Conservation (phyloP, 2,329 filamentous ascomycete species). For the Madurella mycetomatis region DNA sequence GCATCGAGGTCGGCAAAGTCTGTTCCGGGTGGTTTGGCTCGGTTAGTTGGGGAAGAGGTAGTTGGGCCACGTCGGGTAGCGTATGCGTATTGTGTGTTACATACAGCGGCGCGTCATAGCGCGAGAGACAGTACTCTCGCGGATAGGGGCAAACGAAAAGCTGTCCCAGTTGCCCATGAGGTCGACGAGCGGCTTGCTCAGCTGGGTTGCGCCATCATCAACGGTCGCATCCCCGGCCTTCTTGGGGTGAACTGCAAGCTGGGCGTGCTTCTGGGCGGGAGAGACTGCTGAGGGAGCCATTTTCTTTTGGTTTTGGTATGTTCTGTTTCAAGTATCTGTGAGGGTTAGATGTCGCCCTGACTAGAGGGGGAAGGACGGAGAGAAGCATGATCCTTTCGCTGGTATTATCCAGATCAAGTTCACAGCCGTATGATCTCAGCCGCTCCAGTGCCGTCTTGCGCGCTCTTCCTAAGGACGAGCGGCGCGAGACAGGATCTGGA, state of each 20-base stretch:
- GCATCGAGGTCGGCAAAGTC: slow-evolving; percentile 82
- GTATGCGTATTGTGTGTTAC: neutral
- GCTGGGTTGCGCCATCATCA: slow-evolving; percentile 32
- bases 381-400: slow-evolving; percentile 97
- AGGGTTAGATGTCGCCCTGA: slow-evolving; percentile 32
- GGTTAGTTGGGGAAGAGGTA: neutral
- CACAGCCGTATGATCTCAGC: slow-evolving; percentile 38
- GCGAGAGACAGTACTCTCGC: slow-evolving; percentile 86
- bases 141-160: slow-evolving; percentile 81
- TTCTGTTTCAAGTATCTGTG: slow-evolving; percentile 10
- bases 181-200: slow-evolving; percentile 54
- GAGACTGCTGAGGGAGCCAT: slow-evolving; percentile 77
- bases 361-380: slow-evolving; percentile 36
- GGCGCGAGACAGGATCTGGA: slow-evolving; percentile 7
- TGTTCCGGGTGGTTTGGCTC: neutral
- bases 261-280: slow-evolving; percentile 43
- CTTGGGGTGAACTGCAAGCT: slow-evolving; percentile 46
- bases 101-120: slow-evolving; percentile 80
- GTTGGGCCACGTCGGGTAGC: neutral
- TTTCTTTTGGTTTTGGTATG: slow-evolving; percentile 22
- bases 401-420: slow-evolving; percentile 41
- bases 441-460: slow-evolving; percentile 18
- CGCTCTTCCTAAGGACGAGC: neutral
- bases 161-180: slow-evolving; percentile 74
- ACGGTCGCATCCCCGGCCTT: slow-evolving; percentile 34